Conservation (phyloP, 495 filamentous ascomycete genomes). For the Penicillium arizonense region DNA sequence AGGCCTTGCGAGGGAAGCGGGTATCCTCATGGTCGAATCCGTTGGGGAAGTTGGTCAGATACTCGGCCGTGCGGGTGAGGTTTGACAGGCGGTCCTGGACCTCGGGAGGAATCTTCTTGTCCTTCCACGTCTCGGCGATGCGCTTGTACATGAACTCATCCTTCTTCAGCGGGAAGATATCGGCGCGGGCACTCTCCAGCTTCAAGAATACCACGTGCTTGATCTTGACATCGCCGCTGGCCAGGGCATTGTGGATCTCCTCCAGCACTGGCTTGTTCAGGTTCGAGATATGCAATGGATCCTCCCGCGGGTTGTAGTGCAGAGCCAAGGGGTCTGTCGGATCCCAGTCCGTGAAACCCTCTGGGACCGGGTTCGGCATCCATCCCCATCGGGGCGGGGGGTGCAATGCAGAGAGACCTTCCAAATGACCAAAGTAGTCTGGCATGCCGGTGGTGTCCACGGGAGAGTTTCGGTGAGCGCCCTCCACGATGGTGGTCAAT, state of each 20-base stretch:
- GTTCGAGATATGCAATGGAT: constrained; percentile 49
- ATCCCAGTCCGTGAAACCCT: constrained; percentile 39
- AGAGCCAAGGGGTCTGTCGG: constrained; percentile 9
- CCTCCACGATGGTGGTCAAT: constrained; percentile 24
- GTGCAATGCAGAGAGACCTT: constrained; percentile 19
- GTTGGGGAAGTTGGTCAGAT: constrained; percentile 38
- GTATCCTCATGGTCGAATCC: constrained; percentile 33
- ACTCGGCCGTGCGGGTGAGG: constrained; percentile 42
- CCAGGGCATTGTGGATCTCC: constrained; percentile 28
- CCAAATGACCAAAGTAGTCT: constrained; percentile 21
- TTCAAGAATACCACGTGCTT: constrained; percentile 49
- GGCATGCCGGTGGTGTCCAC: constrained; percentile 25
- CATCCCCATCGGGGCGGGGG: constrained; percentile 25
- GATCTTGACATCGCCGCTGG: constrained; percentile 37
- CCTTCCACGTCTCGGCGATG: constrained; percentile 33
- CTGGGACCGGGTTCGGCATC: constrained; percentile 25
- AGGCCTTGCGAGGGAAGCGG: constrained; percentile 20
- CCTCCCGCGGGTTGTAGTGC: constrained; percentile 38
- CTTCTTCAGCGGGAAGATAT: constrained; percentile 49
- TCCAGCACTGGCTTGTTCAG: constrained; percentile 38
- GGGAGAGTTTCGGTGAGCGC: constrained; percentile 20
- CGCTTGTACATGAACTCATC: constrained; percentile 38
- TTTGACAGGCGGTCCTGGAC: constrained; percentile 33
- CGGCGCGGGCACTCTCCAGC: constrained; percentile 48
- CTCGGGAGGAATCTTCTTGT: constrained; percentile 26